Conservation (phyloP, 306 rosid genomes). For the Oemleria cerasiformis region DNA sequence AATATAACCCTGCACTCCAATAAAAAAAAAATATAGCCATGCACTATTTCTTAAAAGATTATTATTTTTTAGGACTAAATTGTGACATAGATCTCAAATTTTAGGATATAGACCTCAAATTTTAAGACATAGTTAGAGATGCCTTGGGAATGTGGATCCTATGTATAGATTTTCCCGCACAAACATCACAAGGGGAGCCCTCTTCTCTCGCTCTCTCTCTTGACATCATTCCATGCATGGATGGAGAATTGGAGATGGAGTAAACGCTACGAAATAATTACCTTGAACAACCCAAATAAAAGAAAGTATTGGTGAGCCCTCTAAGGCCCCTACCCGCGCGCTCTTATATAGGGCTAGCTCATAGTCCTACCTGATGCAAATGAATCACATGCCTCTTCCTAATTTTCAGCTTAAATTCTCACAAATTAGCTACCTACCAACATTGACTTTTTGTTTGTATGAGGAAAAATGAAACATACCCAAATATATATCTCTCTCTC, state of each 20-base stretch:
- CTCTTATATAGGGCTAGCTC: neutral
- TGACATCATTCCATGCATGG: neutral
- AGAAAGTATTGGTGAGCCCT: neutral
- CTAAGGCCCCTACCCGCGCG: neutral
- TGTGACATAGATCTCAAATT: too few relatives aligned
- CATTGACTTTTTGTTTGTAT: neutral
- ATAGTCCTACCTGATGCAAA: neutral
- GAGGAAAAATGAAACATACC: neutral
- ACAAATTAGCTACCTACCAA: neutral
- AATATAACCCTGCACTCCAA: too few relatives aligned
- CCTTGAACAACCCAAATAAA: neutral
- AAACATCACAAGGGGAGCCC: neutral
- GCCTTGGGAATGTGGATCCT: neutral
- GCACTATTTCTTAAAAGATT: too few relatives aligned
- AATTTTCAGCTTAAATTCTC: neutral
- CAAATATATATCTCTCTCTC: neutral
- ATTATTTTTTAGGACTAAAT: too few relatives aligned
- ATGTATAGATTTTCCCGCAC: neutral
- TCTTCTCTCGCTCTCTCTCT: neutral
- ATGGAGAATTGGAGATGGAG: neutral
- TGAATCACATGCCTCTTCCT: constrained; percentile 6
- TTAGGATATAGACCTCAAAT: too few relatives aligned
- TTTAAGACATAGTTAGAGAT: too few relatives aligned
- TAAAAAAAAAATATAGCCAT: too few relatives aligned
- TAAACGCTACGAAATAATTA: neutral